Conservation (phyloP, 306 rosid species). For the Lathyrus aphaca region DNA sequence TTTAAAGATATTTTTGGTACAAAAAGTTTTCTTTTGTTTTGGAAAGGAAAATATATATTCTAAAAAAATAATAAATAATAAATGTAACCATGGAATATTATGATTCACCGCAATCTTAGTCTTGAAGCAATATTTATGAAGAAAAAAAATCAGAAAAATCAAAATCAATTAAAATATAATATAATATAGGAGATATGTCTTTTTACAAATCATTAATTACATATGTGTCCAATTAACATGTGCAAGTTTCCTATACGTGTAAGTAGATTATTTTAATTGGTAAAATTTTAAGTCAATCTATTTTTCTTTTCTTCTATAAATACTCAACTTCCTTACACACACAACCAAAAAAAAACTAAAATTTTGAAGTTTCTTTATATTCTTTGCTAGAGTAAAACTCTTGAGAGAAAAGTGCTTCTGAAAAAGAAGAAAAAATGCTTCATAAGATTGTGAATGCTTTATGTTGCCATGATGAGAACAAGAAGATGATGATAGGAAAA, state of each 20-base stretch:
- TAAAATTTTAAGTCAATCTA: neutral
- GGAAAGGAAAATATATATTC: too few relatives aligned
- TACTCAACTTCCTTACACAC: neutral
- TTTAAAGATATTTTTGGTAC: too few relatives aligned
- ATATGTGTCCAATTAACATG: neutral
- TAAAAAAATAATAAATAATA: too few relatives aligned
- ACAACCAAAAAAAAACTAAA: too few relatives aligned
- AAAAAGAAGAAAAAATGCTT: constrained; percentile 31
- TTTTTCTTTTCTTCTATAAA: constrained; percentile 3
- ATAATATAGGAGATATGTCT: neutral
- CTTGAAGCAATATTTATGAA: neutral
- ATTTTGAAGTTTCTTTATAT: neutral
- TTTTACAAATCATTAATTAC: neutral
- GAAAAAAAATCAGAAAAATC: neutral
- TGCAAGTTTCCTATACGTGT: constrained; percentile 3
- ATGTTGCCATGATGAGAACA: neutral
- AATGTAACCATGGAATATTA: too few relatives aligned
- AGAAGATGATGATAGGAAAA: constrained; percentile 50
- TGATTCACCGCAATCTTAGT: too few relatives aligned
- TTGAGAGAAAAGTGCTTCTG: neutral
- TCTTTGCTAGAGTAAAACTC: neutral
- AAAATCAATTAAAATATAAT: constrained; percentile 6
- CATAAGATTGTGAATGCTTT: constrained; percentile 19
- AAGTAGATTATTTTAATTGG: neutral
- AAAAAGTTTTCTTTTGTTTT: too few relatives aligned